These are phyloP conservation scores for Paecilomyces sp. DNA, from an alignment of 2,329 filamentous ascomycete genomes.

Conservation along the genomic window DNA sequence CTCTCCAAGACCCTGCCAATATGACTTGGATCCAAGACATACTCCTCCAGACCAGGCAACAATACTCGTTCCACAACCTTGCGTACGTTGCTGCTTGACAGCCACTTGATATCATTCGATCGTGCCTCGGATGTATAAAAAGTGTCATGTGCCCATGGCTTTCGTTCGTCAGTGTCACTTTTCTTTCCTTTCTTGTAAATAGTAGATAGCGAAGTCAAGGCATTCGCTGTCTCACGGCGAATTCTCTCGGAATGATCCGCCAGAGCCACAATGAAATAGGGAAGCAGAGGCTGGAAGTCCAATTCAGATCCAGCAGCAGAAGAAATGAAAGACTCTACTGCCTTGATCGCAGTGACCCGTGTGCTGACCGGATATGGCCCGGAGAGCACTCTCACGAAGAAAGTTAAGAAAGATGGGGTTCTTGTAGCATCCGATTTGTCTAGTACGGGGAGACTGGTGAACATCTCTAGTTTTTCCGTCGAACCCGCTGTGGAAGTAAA, in stretches of 20 bases:
- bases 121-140: constrained; percentile 57
- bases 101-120: constrained; percentile 45
- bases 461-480: constrained; percentile 22
- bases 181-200: constrained; percentile 44
- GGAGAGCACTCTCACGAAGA: constrained; percentile 69
- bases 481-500: constrained; percentile 28
- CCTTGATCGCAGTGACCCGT: constrained; percentile 61
- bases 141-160: constrained; percentile 53
- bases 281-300: constrained; percentile 75
- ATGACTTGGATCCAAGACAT: constrained; percentile 68
- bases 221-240: constrained; percentile 64
- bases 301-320: constrained; percentile 43
- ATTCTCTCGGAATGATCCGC: constrained; percentile 69
- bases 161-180: constrained; percentile 24
- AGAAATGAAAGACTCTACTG: constrained; percentile 50
- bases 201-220: constrained; percentile 52
- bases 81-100: constrained; percentile 51
- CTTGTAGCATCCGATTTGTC: constrained; percentile 41
- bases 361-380: constrained; percentile 63
- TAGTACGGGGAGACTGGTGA: constrained; percentile 32
- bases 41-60: constrained; percentile 76
- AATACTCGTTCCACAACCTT: constrained; percentile 61
- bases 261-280: constrained; percentile 70
- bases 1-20: constrained; percentile 58
- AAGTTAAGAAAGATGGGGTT: constrained; percentile 63